phyloP scores from a whole-genome alignment of 179 eudicot genomes.

The Silene noctiflora region DNA sequence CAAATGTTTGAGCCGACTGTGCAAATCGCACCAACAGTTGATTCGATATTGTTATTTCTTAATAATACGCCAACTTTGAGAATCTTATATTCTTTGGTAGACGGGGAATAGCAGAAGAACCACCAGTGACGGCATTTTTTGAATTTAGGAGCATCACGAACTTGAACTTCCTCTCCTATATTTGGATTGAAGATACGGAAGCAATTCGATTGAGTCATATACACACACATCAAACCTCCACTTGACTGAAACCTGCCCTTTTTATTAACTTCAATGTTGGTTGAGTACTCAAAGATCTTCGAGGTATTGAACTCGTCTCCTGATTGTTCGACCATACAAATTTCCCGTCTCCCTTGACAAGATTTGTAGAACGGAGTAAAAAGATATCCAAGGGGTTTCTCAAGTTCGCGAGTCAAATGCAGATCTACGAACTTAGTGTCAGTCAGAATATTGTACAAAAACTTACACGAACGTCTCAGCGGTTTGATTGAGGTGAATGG shows the following conservation, averaged over 20 bases:
- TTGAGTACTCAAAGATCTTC: neutral
- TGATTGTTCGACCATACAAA: neutral
- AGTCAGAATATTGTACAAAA: neutral
- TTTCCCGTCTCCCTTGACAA: neutral
- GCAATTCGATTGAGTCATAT: neutral
- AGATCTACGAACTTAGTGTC: neutral
- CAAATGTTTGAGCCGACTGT: neutral
- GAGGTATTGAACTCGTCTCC: neutral
- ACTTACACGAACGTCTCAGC: neutral
- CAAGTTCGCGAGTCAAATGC: neutral
- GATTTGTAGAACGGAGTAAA: neutral
- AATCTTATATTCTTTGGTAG: constrained; percentile 8
- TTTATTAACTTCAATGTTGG: neutral
- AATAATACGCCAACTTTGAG: neutral
- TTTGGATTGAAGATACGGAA: neutral
- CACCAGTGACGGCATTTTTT: neutral
- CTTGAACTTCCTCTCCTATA: neutral
- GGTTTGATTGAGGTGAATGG: neutral
- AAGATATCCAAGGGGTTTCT: neutral
- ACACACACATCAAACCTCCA: neutral
- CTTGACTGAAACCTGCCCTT: neutral
- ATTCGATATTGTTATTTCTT: neutral
- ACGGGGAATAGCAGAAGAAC: neutral
- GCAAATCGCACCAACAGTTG: neutral
- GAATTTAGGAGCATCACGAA: neutral